phyloP scores from a whole-genome alignment of 225 moss, liverwort and hornwort genomes.

The Physcomitrium patens region DNA sequence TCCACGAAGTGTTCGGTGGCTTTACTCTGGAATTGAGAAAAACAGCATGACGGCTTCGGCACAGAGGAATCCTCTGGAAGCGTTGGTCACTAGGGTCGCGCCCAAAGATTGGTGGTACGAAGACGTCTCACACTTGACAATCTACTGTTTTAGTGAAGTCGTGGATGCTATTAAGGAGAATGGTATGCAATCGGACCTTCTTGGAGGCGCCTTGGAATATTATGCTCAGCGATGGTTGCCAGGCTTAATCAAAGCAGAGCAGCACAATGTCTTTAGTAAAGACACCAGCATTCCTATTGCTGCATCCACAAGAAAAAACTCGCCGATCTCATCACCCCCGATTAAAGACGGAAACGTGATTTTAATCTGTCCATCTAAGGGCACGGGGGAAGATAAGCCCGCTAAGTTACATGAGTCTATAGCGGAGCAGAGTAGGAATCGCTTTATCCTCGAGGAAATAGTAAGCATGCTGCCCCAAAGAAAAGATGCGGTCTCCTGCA shows the following conservation, averaged over 20 bases:
- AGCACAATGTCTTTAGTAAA: slow-evolving; percentile 5
- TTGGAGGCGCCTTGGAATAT: slow-evolving; percentile 76
- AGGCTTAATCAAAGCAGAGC: slow-evolving; percentile 36
- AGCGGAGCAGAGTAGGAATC: slow-evolving; percentile 47
- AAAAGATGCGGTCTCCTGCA: slow-evolving; percentile 60
- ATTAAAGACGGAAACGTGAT: background rate
- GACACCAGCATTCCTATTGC: slow-evolving; percentile 1
- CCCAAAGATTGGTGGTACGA: slow-evolving; percentile 85
- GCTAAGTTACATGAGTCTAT: slow-evolving; percentile 33
- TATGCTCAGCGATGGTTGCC: slow-evolving; percentile 80
- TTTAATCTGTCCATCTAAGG: slow-evolving; percentile 6
- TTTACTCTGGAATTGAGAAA: slow-evolving; percentile 53
- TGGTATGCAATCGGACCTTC: slow-evolving; percentile 58
- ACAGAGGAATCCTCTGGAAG: slow-evolving; percentile 12
- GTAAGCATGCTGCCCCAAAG: slow-evolving; percentile 58
- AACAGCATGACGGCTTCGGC: slow-evolving; percentile 18
- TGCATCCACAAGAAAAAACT: slow-evolving; percentile 27
- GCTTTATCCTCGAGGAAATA: slow-evolving; percentile 66
- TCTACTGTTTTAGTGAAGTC: slow-evolving; percentile 70
- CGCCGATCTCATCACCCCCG: slow-evolving; percentile 26
- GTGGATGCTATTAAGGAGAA: slow-evolving; percentile 62
- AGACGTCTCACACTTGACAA: slow-evolving; percentile 69
- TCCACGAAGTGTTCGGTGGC: slow-evolving; percentile 71
- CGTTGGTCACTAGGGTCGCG: slow-evolving; percentile 35
- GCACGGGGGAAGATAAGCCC: slow-evolving; percentile 8